Percentiles rank a stretch among this genome's conserved stretches.
These are phyloP conservation scores for Leishmania tropica DNA, from an alignment of 208 protist genomes.

Conservation along the genomic window DNA sequence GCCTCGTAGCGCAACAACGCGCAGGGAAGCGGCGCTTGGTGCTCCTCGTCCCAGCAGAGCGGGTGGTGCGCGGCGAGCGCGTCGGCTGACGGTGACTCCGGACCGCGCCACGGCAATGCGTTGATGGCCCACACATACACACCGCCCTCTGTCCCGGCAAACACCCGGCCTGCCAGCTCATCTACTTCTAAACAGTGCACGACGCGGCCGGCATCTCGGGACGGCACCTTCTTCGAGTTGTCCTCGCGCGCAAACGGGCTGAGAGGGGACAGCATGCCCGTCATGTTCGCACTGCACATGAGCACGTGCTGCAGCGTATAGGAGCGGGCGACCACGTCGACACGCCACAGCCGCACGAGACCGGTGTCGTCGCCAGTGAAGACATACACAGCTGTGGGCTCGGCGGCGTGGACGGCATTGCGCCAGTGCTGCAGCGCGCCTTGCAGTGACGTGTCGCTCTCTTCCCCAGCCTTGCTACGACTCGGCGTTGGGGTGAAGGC, in stretches of 20 bases:
- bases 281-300: constrained; percentile 37
- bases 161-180: constrained; percentile 39
- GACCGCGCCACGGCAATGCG: constrained; percentile 53
- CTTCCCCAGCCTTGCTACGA: not conserved
- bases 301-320: constrained; percentile 67
- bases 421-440: constrained; percentile 25
- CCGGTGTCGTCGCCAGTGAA: constrained; percentile 66
- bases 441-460: not conserved
- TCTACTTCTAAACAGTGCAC: constrained; percentile 70
- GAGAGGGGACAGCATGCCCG: constrained; percentile 44
- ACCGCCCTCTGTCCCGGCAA: constrained; percentile 65
- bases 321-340: constrained; percentile 46
- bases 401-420: constrained; percentile 17
- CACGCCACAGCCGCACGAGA: constrained; percentile 71
- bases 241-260: constrained; percentile 51
- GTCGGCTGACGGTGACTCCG: constrained; percentile 1
- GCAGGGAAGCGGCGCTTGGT: constrained; percentile 25
- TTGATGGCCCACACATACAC: constrained; percentile 68
- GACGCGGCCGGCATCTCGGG: constrained; percentile 32
- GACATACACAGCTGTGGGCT: constrained; percentile 68
- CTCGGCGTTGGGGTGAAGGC: constrained; percentile 25
- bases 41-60: constrained; percentile 56
- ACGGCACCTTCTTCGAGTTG: constrained; percentile 4
- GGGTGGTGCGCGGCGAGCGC: constrained; percentile 30
- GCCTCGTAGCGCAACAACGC: constrained; percentile 12